Evolutionary conservation across 2,329 filamentous ascomycete species (phyloP).

Genomic region (Ampelomyces quisqualis): DNA sequence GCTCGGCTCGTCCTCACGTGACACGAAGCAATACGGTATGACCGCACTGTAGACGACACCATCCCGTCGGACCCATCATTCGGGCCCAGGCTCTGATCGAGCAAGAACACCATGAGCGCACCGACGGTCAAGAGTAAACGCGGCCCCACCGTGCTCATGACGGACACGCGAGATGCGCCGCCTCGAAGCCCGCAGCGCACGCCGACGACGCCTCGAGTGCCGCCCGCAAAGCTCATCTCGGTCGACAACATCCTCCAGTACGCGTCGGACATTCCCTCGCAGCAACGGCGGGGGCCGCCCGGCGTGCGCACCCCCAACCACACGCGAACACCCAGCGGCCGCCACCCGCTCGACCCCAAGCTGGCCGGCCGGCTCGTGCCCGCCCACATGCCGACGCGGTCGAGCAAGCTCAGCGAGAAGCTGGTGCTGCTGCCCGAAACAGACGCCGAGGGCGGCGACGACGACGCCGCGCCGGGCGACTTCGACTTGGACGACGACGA

Average conservation of each 20-base stretch:
- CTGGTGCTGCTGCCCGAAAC: constrained; percentile 92
- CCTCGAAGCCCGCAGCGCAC: constrained; percentile 22
- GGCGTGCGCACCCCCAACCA: constrained; percentile 52
- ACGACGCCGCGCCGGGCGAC: constrained; percentile 56
- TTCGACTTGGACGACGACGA: constrained; percentile 58
- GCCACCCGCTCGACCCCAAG: constrained; percentile 56
- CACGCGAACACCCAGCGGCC: constrained; percentile 52
- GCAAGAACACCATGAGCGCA: constrained; percentile 30
- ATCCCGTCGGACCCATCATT: too few relatives aligned
- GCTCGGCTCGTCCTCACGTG: too few relatives aligned
- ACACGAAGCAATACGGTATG: too few relatives aligned
- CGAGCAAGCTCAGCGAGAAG: constrained; percentile 94
- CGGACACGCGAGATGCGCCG: constrained; percentile 56
- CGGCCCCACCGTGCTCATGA: constrained; percentile 51
- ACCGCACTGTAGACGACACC: too few relatives aligned
- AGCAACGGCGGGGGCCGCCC: constrained; percentile 76
- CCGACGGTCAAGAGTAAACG: constrained; percentile 42
- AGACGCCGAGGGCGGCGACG: constrained; percentile 53
- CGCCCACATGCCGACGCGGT: constrained; percentile 73
- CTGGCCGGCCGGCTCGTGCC: constrained; percentile 59
- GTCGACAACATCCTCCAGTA: constrained; percentile 96
- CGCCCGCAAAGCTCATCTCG: constrained; percentile 67
- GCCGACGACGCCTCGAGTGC: constrained; percentile 38
- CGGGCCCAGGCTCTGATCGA: constrained; percentile 6
- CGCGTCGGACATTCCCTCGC: constrained; percentile 91